These are phyloP conservation scores for Coemansia sp. DNA, from an alignment of 192 early-diverging fungal genomes.

Conservation along the genomic window DNA sequence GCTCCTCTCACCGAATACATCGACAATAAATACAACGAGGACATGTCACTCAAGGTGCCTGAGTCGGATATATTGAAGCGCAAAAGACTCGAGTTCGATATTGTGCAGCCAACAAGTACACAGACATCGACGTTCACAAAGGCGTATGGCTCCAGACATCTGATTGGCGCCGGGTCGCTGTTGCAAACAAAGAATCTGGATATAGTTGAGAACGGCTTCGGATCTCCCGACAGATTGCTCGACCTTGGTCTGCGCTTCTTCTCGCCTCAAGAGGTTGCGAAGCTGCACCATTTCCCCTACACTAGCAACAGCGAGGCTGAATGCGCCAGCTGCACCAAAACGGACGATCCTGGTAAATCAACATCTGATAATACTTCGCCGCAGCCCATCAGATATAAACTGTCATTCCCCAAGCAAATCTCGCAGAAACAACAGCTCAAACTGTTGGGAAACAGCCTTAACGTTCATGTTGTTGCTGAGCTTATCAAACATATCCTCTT, in stretches of 20 bases:
- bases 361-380: neutral
- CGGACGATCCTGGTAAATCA: slow-evolving; percentile 6
- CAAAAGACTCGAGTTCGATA: slow-evolving; percentile 31
- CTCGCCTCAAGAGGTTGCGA: slow-evolving; percentile 75
- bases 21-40: slow-evolving; percentile 4
- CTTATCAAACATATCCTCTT: slow-evolving; percentile 32
- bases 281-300: slow-evolving; percentile 78
- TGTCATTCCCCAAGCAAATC: slow-evolving; percentile 22
- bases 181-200: slow-evolving; percentile 73
- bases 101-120: slow-evolving; percentile 20
- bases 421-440: slow-evolving; percentile 36
- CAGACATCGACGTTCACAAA: slow-evolving; percentile 61
- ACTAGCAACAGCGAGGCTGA: too few species aligned
- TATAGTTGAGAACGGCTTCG: slow-evolving; percentile 61
- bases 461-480: slow-evolving; percentile 41
- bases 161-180: slow-evolving; percentile 74
- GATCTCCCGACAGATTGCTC: slow-evolving; percentile 62
- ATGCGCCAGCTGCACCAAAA: too few species aligned
- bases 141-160: slow-evolving; percentile 78
- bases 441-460: slow-evolving; percentile 47
- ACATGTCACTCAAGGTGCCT: slow-evolving; percentile 16
- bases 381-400: slow-evolving; percentile 11
- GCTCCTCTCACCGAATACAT: slow-evolving; percentile 20
- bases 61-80: slow-evolving; percentile 33
- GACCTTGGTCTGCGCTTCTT: slow-evolving; percentile 76